Evolutionary conservation across 371 early-diverging fungal species (phyloP).

Genomic region (Apophysomyces variabilis): DNA sequence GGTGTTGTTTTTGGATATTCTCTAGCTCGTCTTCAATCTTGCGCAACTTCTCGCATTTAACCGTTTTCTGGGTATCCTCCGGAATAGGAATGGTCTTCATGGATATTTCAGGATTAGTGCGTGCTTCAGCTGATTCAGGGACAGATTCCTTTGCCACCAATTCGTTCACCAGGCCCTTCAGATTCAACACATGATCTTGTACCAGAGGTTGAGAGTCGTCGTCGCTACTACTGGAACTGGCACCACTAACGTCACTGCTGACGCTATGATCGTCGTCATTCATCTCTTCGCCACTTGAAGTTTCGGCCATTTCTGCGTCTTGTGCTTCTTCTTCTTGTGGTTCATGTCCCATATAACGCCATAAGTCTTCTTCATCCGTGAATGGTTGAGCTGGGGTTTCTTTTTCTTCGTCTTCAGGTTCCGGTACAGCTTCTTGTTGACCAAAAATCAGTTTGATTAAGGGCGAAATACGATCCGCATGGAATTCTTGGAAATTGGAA

Average conservation of each 20-base stretch:
- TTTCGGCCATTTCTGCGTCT: not conserved
- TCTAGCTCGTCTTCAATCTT: conserved; percentile 1
- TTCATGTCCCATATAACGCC: not conserved
- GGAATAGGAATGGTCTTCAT: not conserved
- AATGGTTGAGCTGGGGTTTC: conserved; percentile 3
- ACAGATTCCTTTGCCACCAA: not conserved
- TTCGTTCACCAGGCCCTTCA: conserved; percentile 2
- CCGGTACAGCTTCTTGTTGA: conserved; percentile 2
- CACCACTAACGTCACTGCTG: not conserved
- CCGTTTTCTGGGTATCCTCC: not conserved
- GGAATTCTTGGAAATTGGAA: not conserved
- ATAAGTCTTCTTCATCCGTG: not conserved
- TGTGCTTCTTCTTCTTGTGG: conserved; percentile 7
- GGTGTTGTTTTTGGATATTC: conserved; percentile 8
- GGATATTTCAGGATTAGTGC: not conserved
- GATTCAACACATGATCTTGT: conserved; percentile 1
- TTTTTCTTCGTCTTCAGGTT: conserved; percentile 3
- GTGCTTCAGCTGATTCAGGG: not conserved
- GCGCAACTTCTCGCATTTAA: not conserved
- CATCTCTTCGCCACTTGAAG: not conserved
- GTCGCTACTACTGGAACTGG: conserved; percentile 3
- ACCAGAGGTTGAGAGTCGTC: not conserved
- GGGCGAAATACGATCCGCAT: not conserved
- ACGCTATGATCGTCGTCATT: not conserved
- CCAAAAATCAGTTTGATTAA: conserved; percentile 2